phyloP scores from a whole-genome alignment of 2,329 filamentous ascomycete species.

The Gremmenia infestans region DNA sequence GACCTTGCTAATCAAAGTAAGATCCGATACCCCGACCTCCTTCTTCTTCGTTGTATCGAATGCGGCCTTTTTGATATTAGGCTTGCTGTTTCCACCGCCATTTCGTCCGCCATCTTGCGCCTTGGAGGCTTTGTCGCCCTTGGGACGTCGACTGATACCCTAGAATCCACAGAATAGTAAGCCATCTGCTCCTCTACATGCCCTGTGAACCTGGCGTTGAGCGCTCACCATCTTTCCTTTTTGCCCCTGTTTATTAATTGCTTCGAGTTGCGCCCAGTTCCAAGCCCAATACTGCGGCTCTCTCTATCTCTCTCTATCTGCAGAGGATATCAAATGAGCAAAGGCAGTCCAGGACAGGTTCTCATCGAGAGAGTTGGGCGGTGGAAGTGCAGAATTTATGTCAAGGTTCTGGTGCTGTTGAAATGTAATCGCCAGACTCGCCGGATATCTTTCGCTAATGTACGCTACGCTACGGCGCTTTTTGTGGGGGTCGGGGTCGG shows the following conservation, averaged over 20 bases:
- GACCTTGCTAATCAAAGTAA: constrained; percentile 96
- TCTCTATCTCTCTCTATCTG: neutral
- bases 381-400: no score
- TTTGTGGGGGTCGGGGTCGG: no score
- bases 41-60: constrained; percentile 98
- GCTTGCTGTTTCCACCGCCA: constrained; percentile 25
- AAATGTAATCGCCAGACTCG: no score
- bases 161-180: constrained; percentile 13
- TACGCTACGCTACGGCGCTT: no score
- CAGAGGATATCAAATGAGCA: neutral
- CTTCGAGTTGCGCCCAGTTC: constrained; percentile 18
- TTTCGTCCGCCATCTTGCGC: constrained; percentile 23
- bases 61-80: constrained; percentile 88
- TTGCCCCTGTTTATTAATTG: constrained; percentile 1
- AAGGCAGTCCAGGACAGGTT: neutral
- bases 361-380: neutral
- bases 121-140: constrained; percentile 30
- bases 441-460: no score
- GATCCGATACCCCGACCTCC: constrained; percentile 95
- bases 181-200: neutral
- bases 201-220: neutral
- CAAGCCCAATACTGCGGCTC: neutral
- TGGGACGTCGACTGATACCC: constrained; percentile 33
- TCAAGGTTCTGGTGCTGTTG: no score
- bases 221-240: constrained; percentile 25